These are phyloP conservation scores for Hymenoscyphus salicellus DNA, from an alignment of 2,329 filamentous ascomycete species.

Conservation along the genomic window DNA sequence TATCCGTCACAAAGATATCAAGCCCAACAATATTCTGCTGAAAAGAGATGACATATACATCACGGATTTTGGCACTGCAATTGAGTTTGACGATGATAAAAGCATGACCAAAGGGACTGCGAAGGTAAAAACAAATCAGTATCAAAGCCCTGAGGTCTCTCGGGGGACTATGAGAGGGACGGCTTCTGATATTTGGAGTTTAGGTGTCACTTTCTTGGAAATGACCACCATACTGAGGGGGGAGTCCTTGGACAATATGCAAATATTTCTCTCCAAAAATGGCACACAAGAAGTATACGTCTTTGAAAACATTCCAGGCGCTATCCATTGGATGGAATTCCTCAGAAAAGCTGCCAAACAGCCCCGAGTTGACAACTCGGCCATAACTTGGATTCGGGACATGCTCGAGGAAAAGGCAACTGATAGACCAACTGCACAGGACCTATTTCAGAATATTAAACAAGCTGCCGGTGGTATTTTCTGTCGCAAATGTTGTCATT, in stretches of 20 bases:
- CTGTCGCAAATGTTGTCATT: not conserved
- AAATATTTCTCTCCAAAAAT: not conserved
- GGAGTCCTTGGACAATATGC: slow-evolving; percentile 10
- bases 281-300: not conserved
- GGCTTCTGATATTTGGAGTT: slow-evolving; percentile 8
- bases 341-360: slow-evolving; percentile 3
- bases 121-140: not conserved
- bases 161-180: not conserved
- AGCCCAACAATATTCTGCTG: slow-evolving; percentile 1
- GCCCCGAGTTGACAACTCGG: slow-evolving; percentile 13
- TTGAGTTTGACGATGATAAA: not conserved
- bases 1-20: slow-evolving; percentile 9
- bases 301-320: not conserved
- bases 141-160: not conserved
- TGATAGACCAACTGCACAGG: slow-evolving; percentile 10
- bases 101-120: slow-evolving; percentile 3
- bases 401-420: slow-evolving; percentile 13
- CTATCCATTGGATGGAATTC: not conserved
- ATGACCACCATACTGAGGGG: slow-evolving; percentile 15
- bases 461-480: not conserved
- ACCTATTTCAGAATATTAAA: slow-evolving; percentile 8
- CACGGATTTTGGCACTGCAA: slow-evolving; percentile 3
- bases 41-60: slow-evolving; percentile 6
- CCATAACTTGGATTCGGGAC: slow-evolving; percentile 17
- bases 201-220: slow-evolving; percentile 14